Evolutionary conservation across 2,329 filamentous ascomycete genomes (phyloP).

Genomic region (Trichoderma koningiopsis): DNA sequence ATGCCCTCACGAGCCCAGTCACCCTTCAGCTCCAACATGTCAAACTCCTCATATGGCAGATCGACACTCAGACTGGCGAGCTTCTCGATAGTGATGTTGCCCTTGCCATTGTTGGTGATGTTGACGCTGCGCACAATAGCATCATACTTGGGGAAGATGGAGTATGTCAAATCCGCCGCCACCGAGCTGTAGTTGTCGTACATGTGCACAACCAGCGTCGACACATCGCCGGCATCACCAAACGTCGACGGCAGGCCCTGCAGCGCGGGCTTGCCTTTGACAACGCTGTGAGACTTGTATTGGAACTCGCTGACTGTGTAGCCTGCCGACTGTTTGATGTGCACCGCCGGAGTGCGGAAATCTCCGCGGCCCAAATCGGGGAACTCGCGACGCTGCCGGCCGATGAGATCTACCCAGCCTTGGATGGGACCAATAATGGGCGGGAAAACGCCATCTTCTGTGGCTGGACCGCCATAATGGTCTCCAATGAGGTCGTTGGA

Average conservation of each 20-base stretch:
- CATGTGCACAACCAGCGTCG: conserved; percentile 59
- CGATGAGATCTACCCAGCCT: conserved; percentile 57
- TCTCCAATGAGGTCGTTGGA: conserved; percentile 61
- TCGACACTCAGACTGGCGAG: conserved; percentile 64
- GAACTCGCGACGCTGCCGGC: conserved; percentile 61
- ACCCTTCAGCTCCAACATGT: conserved; percentile 63
- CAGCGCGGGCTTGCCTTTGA: conserved; percentile 58
- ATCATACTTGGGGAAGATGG: conserved; percentile 63
- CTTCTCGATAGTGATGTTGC: conserved; percentile 56
- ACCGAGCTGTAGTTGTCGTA: conserved; percentile 62
- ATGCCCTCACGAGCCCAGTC: conserved; percentile 65
- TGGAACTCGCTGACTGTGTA: conserved; percentile 60
- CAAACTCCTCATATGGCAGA: conserved; percentile 59
- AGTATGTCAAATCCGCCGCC: conserved; percentile 62
- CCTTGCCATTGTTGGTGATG: conserved; percentile 60
- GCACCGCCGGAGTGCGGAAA: conserved; percentile 62
- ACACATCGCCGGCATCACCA: conserved; percentile 56
- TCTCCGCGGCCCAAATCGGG: conserved; percentile 66
- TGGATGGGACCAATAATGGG: conserved; percentile 39
- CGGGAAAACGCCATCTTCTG: conserved; percentile 50
- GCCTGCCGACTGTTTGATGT: conserved; percentile 60
- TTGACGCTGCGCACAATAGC: conserved; percentile 63
- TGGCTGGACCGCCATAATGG: conserved; percentile 61
- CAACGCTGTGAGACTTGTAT: conserved; percentile 59
- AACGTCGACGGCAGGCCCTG: conserved; percentile 62